Conservation (phyloP, 2,329 filamentous ascomycete genomes). For the Dactylellina sp. region DNA sequence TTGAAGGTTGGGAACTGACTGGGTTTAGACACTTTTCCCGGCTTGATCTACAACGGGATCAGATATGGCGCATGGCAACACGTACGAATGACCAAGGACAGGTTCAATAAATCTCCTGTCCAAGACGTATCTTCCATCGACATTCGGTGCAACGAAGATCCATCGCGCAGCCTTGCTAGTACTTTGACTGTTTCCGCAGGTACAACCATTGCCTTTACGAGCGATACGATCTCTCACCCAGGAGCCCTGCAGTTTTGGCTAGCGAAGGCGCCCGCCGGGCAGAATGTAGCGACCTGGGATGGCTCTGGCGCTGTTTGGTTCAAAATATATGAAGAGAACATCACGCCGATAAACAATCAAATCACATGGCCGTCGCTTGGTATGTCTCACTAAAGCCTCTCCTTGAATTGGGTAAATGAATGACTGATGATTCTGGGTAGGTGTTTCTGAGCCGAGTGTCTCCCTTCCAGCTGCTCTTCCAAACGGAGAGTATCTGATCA, state of each 20-base stretch:
- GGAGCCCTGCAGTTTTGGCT: constrained; percentile 65
- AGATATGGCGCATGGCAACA: no score
- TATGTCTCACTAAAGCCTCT: constrained; percentile 56
- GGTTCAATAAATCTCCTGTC: constrained; percentile 66
- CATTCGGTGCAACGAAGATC: constrained; percentile 66
- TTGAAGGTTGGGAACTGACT: no score
- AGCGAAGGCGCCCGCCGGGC: constrained; percentile 62
- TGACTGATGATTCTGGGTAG: constrained; percentile 57
- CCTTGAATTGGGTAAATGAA: constrained; percentile 49
- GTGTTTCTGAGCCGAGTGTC: constrained; percentile 63
- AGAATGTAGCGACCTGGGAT: constrained; percentile 60
- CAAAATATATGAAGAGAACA: constrained; percentile 63
- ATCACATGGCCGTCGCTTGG: constrained; percentile 59
- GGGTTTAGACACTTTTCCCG: no score
- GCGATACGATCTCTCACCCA: constrained; percentile 63
- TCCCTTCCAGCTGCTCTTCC: constrained; percentile 64
- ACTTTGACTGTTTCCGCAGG: constrained; percentile 64
- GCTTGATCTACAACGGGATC: no score
- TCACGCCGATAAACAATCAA: no score
- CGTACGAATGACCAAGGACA: no score
- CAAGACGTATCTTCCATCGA: constrained; percentile 63
- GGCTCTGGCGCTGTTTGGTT: constrained; percentile 64
- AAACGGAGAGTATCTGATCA: constrained; percentile 65
- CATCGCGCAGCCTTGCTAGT: constrained; percentile 62
- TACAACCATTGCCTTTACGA: constrained; percentile 60